These are phyloP conservation scores for Aphanomyces astaci DNA, from an alignment of 352 stramenopile genomes.

Conservation along the genomic window DNA sequence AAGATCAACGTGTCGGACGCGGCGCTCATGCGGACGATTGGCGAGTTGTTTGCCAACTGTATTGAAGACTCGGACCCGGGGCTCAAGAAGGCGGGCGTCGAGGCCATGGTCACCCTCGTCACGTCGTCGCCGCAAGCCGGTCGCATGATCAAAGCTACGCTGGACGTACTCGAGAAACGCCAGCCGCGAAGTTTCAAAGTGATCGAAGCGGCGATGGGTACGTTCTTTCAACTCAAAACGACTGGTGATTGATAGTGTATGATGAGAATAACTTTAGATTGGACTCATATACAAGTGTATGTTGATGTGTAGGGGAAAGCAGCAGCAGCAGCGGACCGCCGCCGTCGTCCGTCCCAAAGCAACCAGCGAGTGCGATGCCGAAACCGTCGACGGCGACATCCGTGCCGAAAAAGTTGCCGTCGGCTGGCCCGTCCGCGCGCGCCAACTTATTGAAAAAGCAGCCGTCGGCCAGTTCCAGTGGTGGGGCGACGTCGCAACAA, in stretches of 20 bases:
- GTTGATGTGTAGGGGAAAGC: no score
- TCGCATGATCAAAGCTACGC: constrained; percentile 45
- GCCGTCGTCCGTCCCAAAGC: neutral
- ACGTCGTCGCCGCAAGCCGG: constrained; percentile 42
- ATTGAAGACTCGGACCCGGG: constrained; percentile 76
- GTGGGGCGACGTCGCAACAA: constrained; percentile 18
- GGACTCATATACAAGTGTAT: no score
- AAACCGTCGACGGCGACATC: neutral
- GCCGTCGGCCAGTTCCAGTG: neutral
- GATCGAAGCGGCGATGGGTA: constrained; percentile 47
- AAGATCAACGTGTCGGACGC: constrained; percentile 58
- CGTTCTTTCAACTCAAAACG: neutral
- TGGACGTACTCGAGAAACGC: constrained; percentile 69
- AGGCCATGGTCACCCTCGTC: constrained; percentile 50
- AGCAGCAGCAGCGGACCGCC: neutral
- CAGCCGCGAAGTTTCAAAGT: constrained; percentile 50
- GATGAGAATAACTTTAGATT: no score
- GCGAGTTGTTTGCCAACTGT: constrained; percentile 42
- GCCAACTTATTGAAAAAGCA: constrained; percentile 38
- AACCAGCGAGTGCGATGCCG: constrained; percentile 7
- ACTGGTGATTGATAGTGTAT: no score
- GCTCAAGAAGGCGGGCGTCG: constrained; percentile 65
- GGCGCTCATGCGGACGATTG: constrained; percentile 53
- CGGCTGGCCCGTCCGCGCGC: constrained; percentile 37
- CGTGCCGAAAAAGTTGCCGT: constrained; percentile 19